Evolutionary conservation across 2,329 filamentous ascomycete genomes (phyloP).

Genomic region (Venturia asperata): DNA sequence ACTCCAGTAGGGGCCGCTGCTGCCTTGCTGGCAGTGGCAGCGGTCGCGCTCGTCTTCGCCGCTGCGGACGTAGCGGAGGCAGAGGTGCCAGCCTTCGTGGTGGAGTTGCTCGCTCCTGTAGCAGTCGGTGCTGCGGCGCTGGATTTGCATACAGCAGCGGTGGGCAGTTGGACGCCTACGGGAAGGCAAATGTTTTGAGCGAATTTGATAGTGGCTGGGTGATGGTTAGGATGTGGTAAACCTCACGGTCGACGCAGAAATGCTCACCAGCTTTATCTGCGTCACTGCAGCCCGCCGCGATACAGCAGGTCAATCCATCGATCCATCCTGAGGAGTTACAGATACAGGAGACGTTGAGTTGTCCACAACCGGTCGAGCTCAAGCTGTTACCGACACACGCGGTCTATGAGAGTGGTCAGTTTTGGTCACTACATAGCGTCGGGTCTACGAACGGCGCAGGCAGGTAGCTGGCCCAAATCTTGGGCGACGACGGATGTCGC

Average conservation of each 20-base stretch:
- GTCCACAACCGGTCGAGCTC: conserved; percentile 29
- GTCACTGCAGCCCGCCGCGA: conserved; percentile 30
- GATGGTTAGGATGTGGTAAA: background rate
- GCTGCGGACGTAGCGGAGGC: conserved; percentile 5
- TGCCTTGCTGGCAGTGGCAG: conserved; percentile 7
- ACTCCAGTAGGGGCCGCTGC: background rate
- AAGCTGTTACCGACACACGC: conserved; percentile 34
- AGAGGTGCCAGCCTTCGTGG: conserved; percentile 21
- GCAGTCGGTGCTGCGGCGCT: conserved; percentile 17
- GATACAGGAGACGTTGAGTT: conserved; percentile 37
- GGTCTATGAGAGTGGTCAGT: conserved; percentile 1
- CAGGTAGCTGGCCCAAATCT: conserved; percentile 24
- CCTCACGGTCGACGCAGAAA: background rate
- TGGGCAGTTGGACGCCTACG: conserved; percentile 34
- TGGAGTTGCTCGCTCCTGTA: conserved; percentile 22
- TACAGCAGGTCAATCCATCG: conserved; percentile 36
- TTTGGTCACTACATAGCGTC: background rate
- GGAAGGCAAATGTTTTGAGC: conserved; percentile 36
- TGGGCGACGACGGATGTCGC: conserved; percentile 26
- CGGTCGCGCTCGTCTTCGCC: conserved; percentile 1
- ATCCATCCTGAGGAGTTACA: conserved; percentile 35
- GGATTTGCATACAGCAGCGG: conserved; percentile 24
- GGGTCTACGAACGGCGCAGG: conserved; percentile 27
- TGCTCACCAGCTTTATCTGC: conserved; percentile 31
- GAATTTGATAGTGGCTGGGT: conserved; percentile 36